Base-by-base conservation (phyloP, 306 rosid species). In the Cicer arietinum region DNA sequence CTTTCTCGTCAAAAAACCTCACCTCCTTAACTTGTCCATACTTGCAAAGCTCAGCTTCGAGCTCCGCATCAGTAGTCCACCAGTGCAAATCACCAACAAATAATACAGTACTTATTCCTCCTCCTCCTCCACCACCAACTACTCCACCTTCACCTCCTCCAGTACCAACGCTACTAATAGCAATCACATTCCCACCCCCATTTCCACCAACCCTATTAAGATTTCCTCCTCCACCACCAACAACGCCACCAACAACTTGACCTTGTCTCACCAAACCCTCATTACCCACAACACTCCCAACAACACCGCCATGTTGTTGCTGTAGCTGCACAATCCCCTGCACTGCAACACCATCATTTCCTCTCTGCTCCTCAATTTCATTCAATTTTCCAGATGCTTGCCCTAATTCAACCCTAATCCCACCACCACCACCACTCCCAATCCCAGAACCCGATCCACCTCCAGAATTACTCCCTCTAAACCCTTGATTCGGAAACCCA, bases 61-160 rank as follows among this genome's bases (percentile, higher is more conserved):
- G 84, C 80, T 95, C 99, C 6, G 93, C 87, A 88, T 92, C 99
- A 0, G 98, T 95, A 8, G 97, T 95, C 99, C 99, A 95, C 99
- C 99, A 95, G 74, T 95, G 98, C 82, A 95, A 82, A 79, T 95
- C 99, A 45, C 99, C 99, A 59, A 94, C 99, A 92, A 90, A 94
- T 75, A 92, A 80, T 42, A 89, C 81, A 0, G 93, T 90, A 8
- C 95, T 90, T 0, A 90, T 94, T 25, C 83, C 88, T 10, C 88
- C 81, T 0, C 46, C 80, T 5, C 56, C 71, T 3, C 75, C 77
- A 6, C 59, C 88, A 14, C 47, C 56, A 61, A 25, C 84, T 39
- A 46, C 85, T 2, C 52, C 86, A 1, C 62, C 80, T 22, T 70
- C 82, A 9, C 45, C 80, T 10, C 82, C 87, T 20, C 76, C 88